Evolutionary conservation across 345 rosid genomes (phyloP), one percentile per base, ranked within the genome.

Genomic region (Mercurialis annua): DNA sequence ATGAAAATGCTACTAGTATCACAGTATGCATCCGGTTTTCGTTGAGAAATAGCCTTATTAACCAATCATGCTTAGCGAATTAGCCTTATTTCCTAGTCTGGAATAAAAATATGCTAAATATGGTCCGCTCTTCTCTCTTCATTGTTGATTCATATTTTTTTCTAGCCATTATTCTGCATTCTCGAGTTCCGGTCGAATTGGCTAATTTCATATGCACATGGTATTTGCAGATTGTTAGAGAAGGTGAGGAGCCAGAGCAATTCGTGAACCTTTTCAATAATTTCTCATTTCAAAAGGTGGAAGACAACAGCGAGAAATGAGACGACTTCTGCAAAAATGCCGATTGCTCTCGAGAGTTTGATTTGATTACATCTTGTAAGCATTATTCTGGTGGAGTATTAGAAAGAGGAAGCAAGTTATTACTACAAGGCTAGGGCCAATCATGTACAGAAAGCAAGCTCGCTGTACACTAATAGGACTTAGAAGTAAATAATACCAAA

Each of bases 231-330:
- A 62, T 80, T n/a, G 62, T 78, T 47, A 54, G 66, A 64, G 82
- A 73, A 65, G 81, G 75, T 10, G 73, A 81, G 64, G 88, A 84
- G 67, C 85, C 84, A 17, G 75, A 76, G 65, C 75, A 71, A 50
- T 74, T 80, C 74, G 47, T 56, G 65, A 69, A 67, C 47, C 74
- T 73, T 38, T 52, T 81, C 60, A 71, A 64, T 42, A 7, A 66
- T 66, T 76, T 78, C 67, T 77, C 49, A 20, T 64, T 76, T 63
- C 73, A 64, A 61, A 78, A 75, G 55, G 78, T 69, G 55, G 63
- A 68, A 33, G n/a, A 71, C 16, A 50, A 43, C 54, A 21, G 42
- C 49, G 14, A 48, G 54, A 52, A 15, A 47, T 50, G 31, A 65
- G 64, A 51, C 26, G 60, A 34, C n/a, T 30, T 34, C 21, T n/a